phyloP scores from a whole-genome alignment of 257 asterid genomes.

The Craterostigma plantagineum region DNA sequence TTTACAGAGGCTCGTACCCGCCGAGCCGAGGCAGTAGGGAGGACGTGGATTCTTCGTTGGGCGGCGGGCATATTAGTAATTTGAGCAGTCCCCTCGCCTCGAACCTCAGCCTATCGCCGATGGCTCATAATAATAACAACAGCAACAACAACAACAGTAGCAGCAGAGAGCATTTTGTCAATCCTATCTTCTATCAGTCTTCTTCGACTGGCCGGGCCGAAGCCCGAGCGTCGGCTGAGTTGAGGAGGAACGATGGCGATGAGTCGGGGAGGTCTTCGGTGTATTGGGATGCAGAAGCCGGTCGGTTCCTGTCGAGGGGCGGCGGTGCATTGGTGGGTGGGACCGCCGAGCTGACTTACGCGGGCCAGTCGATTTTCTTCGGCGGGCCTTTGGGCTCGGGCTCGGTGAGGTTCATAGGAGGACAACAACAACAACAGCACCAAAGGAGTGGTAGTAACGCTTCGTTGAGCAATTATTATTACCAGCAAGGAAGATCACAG shows the following conservation, averaged over 20 bases:
- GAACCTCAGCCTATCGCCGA: constrained; percentile 36
- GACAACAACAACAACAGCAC: constrained; percentile 32
- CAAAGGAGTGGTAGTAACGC: constrained; percentile 24
- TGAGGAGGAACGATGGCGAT: constrained; percentile 18
- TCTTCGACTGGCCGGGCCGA: constrained; percentile 15
- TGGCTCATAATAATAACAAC: constrained; percentile 22
- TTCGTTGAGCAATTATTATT: constrained; percentile 35
- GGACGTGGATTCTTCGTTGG: constrained; percentile 42
- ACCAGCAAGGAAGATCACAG: constrained; percentile 74
- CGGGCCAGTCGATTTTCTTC: constrained; percentile 79
- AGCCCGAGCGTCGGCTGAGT: constrained; percentile 9
- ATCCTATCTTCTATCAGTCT: constrained; percentile 45
- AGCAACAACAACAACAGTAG: constrained; percentile 13
- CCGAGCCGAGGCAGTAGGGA: constrained; percentile 75
- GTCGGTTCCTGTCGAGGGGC: constrained; percentile 47
- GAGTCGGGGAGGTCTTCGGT: constrained; percentile 46
- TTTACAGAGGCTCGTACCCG: constrained; percentile 57
- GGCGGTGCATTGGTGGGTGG: no score
- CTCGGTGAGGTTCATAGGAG: no score
- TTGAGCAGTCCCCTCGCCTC: constrained; percentile 66
- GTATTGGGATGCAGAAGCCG: constrained; percentile 78
- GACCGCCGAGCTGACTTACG: constrained; percentile 59
- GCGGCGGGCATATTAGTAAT: constrained; percentile 52
- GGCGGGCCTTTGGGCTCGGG: constrained; percentile 45
- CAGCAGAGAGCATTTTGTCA: constrained; percentile 33